These are phyloP conservation scores for Lyophyllum semitale DNA, from an alignment of 768 basidiomycete species.

Conservation along the genomic window DNA sequence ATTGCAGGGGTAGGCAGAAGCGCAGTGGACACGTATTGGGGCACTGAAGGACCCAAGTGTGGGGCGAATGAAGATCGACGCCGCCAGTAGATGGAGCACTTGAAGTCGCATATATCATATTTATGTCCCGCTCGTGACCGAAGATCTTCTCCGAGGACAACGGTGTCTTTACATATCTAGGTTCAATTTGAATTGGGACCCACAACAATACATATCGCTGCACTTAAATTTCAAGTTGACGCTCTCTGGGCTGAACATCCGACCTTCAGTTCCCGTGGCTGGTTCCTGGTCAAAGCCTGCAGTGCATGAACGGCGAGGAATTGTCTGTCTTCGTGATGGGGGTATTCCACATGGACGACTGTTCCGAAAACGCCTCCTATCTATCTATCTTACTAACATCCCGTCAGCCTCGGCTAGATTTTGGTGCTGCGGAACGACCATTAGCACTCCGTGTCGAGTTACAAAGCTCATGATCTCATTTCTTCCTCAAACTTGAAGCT, in stretches of 20 bases:
- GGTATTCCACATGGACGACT: not conserved
- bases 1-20: too few species aligned
- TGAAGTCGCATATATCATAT: not conserved
- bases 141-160: constrained; percentile 17
- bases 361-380: not conserved
- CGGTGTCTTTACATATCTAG: constrained; percentile 5
- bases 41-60: not conserved
- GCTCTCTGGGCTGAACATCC: too few species aligned
- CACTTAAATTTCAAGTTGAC: not conserved
- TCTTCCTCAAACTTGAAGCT: too few species aligned
- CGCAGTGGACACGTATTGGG: too few species aligned
- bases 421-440: not conserved
- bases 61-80: too few species aligned
- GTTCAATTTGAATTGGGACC: not conserved
- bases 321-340: not conserved
- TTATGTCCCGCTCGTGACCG: constrained; percentile 1
- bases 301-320: not conserved
- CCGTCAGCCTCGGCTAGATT: constrained; percentile 9
- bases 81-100: too few species aligned
- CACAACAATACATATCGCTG: not conserved
- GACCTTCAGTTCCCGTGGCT: not conserved
- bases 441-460: not conserved
- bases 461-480: too few species aligned
- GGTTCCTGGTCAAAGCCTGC: too few species aligned
- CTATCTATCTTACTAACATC: constrained; percentile 7